Evolutionary conservation across 768 basidiomycete genomes (phyloP).

Genomic region (Tulasnella sp.): DNA sequence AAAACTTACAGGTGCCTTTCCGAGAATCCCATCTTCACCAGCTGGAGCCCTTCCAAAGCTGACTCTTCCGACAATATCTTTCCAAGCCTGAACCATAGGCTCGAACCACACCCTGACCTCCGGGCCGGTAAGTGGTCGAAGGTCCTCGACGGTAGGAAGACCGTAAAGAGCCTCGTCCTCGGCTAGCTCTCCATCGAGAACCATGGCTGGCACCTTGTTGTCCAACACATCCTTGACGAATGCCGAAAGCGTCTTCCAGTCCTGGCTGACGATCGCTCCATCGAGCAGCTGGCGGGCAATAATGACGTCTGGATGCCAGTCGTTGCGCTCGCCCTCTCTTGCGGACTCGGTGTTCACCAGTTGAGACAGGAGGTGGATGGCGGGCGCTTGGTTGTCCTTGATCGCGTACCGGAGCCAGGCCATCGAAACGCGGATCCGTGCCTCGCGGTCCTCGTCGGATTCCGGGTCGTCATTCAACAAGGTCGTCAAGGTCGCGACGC

Average conservation of each 20-base stretch:
- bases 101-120: slow-evolving; percentile 10
- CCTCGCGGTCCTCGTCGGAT: slow-evolving; percentile 8
- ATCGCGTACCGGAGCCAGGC: slow-evolving; percentile 2
- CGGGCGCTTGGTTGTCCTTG: slow-evolving; percentile 20
- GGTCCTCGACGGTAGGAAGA: neutral
- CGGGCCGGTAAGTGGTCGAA: neutral
- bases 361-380: slow-evolving; percentile 3
- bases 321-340: neutral
- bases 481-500: neutral
- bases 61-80: slow-evolving; percentile 17
- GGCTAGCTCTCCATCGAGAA: neutral
- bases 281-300: slow-evolving; percentile 13
- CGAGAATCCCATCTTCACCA: neutral
- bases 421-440: neutral
- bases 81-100: slow-evolving; percentile 17
- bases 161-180: neutral
- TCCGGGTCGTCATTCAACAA: neutral
- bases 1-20: slow-evolving; percentile 8
- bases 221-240: slow-evolving; percentile 25
- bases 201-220: neutral
- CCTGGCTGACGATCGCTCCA: slow-evolving; percentile 10
- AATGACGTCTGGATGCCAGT: slow-evolving; percentile 4
- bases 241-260: slow-evolving; percentile 14
- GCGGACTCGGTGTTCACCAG: slow-evolving; percentile 1
- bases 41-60: slow-evolving; percentile 1